These are phyloP conservation scores for Lagerstroemia speciosa DNA, from an alignment of 345 rosid genomes.

Conservation along the genomic window DNA sequence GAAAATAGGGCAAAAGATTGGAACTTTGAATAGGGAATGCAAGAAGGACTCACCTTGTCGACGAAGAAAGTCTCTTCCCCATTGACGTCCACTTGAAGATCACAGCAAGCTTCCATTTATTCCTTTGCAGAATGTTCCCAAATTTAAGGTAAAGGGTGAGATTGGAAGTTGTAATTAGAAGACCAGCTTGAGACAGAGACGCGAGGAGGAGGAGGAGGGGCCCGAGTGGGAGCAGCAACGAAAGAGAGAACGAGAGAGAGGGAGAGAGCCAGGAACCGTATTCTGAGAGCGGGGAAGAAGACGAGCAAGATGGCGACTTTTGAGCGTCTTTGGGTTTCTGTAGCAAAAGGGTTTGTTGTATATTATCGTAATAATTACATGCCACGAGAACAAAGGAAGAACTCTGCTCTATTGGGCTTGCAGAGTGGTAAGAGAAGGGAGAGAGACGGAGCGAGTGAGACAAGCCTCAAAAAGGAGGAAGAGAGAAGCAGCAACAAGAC, in stretches of 20 bases:
- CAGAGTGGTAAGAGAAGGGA: constrained; percentile 6
- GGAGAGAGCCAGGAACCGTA: constrained; percentile 22
- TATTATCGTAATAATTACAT: not conserved
- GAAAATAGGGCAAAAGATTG: constrained; percentile 1
- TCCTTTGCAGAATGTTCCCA: constrained; percentile 6
- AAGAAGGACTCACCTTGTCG: constrained; percentile 40
- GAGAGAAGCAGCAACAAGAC: constrained; percentile 18
- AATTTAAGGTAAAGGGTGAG: constrained; percentile 8
- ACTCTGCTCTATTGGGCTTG: constrained; percentile 8
- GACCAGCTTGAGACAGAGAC: constrained; percentile 20
- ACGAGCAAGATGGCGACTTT: constrained; percentile 27
- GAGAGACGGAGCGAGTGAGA: not conserved
- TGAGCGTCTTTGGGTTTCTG: constrained; percentile 14
- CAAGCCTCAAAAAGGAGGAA: constrained; percentile 1
- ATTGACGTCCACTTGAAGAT: constrained; percentile 89
- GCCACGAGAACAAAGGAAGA: not conserved
- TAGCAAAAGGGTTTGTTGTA: constrained; percentile 10
- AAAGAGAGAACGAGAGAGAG: not conserved
- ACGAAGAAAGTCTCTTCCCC: constrained; percentile 81
- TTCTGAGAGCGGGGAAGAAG: constrained; percentile 35
- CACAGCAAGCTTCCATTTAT: constrained; percentile 62
- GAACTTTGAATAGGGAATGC: not conserved
- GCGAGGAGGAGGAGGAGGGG: constrained; percentile 15
- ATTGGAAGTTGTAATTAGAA: not conserved
- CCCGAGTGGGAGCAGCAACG: constrained; percentile 7